Evolutionary conservation across 2,329 filamentous ascomycete genomes (phyloP), one percentile per base, ranked within the genome.

Genomic region (Aspergillus hiratsukae): DNA sequence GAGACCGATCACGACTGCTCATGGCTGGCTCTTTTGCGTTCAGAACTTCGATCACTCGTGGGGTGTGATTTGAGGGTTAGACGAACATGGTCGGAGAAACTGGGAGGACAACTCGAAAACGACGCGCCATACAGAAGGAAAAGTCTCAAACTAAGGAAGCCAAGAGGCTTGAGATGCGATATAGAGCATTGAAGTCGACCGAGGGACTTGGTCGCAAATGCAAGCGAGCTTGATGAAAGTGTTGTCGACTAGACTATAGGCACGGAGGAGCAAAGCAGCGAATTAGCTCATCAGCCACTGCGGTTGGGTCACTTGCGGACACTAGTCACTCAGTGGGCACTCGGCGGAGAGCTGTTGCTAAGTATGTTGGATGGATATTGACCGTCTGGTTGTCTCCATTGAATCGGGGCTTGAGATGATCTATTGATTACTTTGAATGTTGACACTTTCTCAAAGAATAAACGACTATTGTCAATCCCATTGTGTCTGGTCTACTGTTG

Each of bases 1-100:
- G 69, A 48, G 70, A 61, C 55, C 70, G 71, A 52, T 75, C 71
- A 61, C 70, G 68, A 51, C 67, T 66, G 56, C 67, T 74, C 72
- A 75, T 75, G n/a, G 14, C 31, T 37, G 14, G 56, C 71, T 58
- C 59, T 60, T 56, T 58, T 62, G 54, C 46, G 53, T 55, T 55
- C 54, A 53, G 58, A 61, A 62, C 57, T 58, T 57, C 63, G 55
- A 54, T 69, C 63, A 66, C 60, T 67, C 60, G 64, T 63, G 60
- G 58, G 54, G 56, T 63, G 46, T 51, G 54, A 49, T 43, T 21
- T 21, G 40, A 57, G 60, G 60, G 65, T 65, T 66, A 71, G 63
- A 62, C 66, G 68, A 61, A 66, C 71, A 73, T 72, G 60, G 55
- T 70, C 68, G 61, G 62, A 56, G 59, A 35, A 58, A 54, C 57